Conservation (phyloP, 441 rosid genomes). For the Syzygium syzygioides region DNA sequence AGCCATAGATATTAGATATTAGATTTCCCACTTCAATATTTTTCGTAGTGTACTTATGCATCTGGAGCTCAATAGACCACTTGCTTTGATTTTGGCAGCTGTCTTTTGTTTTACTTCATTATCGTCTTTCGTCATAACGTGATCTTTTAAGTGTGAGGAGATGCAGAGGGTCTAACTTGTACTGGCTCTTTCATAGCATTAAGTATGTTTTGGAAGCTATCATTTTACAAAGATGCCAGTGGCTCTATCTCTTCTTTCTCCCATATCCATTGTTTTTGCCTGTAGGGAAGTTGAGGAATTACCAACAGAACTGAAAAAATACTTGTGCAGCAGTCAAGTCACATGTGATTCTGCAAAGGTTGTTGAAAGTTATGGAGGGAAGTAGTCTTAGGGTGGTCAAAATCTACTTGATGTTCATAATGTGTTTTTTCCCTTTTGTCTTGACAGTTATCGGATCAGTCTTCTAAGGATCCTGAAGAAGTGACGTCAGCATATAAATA, state of each 20-base stretch:
- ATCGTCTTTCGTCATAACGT: neutral
- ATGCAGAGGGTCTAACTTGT: neutral
- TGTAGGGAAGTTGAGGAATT: constrained; percentile 77
- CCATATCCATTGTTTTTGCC: neutral
- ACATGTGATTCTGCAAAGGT: constrained; percentile 47
- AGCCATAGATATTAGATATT: neutral
- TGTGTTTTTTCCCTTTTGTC: constrained; percentile 16
- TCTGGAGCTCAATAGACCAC: neutral
- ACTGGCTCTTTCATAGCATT: neutral
- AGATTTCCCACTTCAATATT: neutral
- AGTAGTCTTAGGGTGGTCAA: neutral
- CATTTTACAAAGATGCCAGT: neutral
- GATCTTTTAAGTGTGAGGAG: neutral
- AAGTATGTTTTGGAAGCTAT: neutral
- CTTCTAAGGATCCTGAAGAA: constrained; percentile 33
- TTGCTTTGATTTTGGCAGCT: neutral
- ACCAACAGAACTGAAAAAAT: constrained; percentile 39
- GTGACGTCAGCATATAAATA: constrained; percentile 30
- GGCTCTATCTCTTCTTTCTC: neutral
- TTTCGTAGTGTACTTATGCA: neutral
- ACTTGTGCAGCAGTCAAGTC: constrained; percentile 32
- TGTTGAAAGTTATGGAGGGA: constrained; percentile 13
- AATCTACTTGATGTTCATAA: constrained; percentile 3
- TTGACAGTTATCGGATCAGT: constrained; percentile 42
- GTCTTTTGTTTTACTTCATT: neutral